Conservation (phyloP, 768 basidiomycete genomes). For the Royoungia palumana region DNA sequence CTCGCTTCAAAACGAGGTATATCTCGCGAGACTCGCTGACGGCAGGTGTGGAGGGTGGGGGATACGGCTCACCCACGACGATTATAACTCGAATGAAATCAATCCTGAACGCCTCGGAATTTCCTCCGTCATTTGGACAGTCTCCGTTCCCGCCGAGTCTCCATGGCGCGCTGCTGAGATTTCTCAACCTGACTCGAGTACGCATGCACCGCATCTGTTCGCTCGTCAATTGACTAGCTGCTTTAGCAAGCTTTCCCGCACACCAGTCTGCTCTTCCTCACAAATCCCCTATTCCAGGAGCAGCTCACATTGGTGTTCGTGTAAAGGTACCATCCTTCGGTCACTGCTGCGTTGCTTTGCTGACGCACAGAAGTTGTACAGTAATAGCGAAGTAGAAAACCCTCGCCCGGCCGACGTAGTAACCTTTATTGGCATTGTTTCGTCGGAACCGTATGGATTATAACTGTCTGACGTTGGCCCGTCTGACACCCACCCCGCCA, state of each 20-base stretch:
- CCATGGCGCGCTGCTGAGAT: slow-evolving; percentile 47
- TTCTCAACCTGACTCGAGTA: slow-evolving; percentile 18
- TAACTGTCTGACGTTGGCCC: not conserved
- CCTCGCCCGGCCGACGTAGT: slow-evolving; percentile 60
- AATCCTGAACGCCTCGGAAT: slow-evolving; percentile 57
- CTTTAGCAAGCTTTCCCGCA: slow-evolving; percentile 23
- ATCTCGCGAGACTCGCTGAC: slow-evolving; percentile 47
- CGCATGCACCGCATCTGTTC: slow-evolving; percentile 9
- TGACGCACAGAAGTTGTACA: slow-evolving; percentile 52
- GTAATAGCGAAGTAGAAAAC: slow-evolving; percentile 37
- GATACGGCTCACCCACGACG: slow-evolving; percentile 35
- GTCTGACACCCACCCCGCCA: slow-evolving; percentile 21
- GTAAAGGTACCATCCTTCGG: slow-evolving; percentile 50
- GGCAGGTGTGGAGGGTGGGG: slow-evolving; percentile 75
- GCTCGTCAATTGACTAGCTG: not conserved
- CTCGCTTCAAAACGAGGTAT: slow-evolving; percentile 68
- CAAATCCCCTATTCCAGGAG: slow-evolving; percentile 60
- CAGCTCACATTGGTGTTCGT: slow-evolving; percentile 64
- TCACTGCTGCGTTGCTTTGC: not conserved
- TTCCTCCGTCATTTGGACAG: slow-evolving; percentile 66
- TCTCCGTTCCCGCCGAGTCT: slow-evolving; percentile 67
- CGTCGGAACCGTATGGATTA: slow-evolving; percentile 56
- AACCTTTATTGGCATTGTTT: slow-evolving; percentile 72
- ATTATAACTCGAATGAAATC: slow-evolving; percentile 18
- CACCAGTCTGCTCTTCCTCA: slow-evolving; percentile 39